A percentile compares a stretch with the other conserved stretches of the same genome.
phyloP scores from a whole-genome alignment of 345 rosid genomes.

The Hibiscus tridactylites region DNA sequence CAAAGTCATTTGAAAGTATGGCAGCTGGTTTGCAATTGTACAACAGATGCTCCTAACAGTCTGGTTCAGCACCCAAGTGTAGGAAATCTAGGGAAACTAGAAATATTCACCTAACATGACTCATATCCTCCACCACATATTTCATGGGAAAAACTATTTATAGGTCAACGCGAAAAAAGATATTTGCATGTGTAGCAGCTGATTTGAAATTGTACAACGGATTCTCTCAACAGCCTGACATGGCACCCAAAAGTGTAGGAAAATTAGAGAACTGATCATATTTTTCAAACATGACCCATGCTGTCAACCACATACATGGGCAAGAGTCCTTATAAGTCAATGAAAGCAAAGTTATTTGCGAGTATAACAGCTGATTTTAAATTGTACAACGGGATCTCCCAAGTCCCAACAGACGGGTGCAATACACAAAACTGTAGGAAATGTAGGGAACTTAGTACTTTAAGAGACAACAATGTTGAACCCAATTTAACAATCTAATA shows the following conservation, averaged over 20 bases:
- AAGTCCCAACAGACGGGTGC: no score
- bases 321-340: no score
- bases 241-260: neutral
- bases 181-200: neutral
- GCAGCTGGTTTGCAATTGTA: neutral
- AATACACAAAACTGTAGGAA: no score
- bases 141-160: neutral
- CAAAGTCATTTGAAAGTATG: constrained; percentile 1
- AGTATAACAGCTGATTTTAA: no score
- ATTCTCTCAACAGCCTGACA: neutral
- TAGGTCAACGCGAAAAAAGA: neutral
- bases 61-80: neutral
- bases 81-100: neutral
- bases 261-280: neutral
- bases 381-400: no score
- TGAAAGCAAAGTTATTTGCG: no score
- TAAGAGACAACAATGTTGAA: no score
- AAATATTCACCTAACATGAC: neutral
- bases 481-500: no score
- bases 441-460: no score
- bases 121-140: neutral
- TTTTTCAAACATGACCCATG: no score
- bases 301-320: no score
- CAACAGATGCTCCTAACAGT: neutral
- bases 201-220: neutral